Evolutionary conservation across 768 basidiomycete genomes (phyloP).

Genomic region (Cystofilobasidium macerans): DNA sequence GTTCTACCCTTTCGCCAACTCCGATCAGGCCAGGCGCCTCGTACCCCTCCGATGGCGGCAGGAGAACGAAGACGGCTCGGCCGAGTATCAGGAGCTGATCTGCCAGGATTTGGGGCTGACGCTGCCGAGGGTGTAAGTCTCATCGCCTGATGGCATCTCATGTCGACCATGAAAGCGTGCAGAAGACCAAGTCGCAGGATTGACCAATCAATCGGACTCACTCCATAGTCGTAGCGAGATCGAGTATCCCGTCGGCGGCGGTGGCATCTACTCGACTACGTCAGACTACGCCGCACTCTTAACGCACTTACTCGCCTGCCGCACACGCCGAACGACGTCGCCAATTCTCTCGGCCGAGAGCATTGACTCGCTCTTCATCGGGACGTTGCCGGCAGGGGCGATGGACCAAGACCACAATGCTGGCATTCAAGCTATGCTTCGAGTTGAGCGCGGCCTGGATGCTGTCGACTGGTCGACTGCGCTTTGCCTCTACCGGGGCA

Average conservation of each 20-base stretch:
- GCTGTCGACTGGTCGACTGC: slow-evolving; percentile 33
- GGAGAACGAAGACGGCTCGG: background rate
- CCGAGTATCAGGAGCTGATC: slow-evolving; percentile 27
- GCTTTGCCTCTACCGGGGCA: slow-evolving; percentile 28
- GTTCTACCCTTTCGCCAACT: slow-evolving; percentile 30
- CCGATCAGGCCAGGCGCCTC: slow-evolving; percentile 23
- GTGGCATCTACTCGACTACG: slow-evolving; percentile 31
- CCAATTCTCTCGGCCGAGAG: slow-evolving; percentile 25
- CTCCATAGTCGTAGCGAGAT: slow-evolving; percentile 28
- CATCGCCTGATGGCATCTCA: too few species aligned
- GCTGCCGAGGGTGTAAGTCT: slow-evolving; percentile 31
- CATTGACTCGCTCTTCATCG: slow-evolving; percentile 28
- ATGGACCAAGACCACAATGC: slow-evolving; percentile 21
- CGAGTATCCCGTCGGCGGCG: slow-evolving; percentile 34
- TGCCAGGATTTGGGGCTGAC: slow-evolving; percentile 28
- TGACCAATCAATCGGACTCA: too few species aligned
- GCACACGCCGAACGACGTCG: background rate
- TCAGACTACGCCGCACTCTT: slow-evolving; percentile 30
- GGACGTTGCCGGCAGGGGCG: slow-evolving; percentile 27
- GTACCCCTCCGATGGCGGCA: slow-evolving; percentile 27
- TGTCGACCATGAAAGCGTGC: too few species aligned
- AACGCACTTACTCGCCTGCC: slow-evolving; percentile 28
- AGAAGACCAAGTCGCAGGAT: too few species aligned
- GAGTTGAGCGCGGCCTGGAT: slow-evolving; percentile 19
- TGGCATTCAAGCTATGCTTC: slow-evolving; percentile 7